Conservation (phyloP, 2,329 filamentous ascomycete genomes). For the Zymoseptoria pseudotritici region DNA sequence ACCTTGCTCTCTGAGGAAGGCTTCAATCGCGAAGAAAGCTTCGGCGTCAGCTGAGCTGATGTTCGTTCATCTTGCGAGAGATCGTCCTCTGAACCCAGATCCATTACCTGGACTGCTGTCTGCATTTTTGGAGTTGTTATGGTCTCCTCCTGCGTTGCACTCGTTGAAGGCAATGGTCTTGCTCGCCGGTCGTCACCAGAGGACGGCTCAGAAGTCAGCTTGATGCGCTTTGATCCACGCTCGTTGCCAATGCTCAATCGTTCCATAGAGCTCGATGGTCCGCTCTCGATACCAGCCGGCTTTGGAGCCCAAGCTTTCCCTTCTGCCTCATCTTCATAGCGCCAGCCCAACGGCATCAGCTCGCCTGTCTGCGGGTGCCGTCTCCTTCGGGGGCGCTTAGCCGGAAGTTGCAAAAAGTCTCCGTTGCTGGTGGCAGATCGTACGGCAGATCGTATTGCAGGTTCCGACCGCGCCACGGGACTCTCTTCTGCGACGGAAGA, state of each 20-base stretch:
- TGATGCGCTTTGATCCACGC: slow-evolving; percentile 14
- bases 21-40: not conserved
- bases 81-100: not conserved
- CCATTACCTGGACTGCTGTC: not conserved
- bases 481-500: not conserved
- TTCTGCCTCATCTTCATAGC: slow-evolving; percentile 17
- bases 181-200: slow-evolving; percentile 8
- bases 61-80: not conserved
- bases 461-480: not conserved
- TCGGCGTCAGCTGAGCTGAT: not conserved
- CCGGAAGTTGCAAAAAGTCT: not conserved
- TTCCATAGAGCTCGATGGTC: slow-evolving; percentile 1
- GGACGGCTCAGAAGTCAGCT: slow-evolving; percentile 11
- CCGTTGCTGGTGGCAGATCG: not conserved
- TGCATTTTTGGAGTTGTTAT: not conserved
- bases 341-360: slow-evolving; percentile 28
- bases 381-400: slow-evolving; percentile 21
- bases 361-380: slow-evolving; percentile 26
- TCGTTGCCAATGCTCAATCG: slow-evolving; percentile 14
- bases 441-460: not conserved
- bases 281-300: not conserved
- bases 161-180: not conserved
- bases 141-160: not conserved
- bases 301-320: slow-evolving; percentile 1
- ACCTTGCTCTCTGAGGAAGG: not conserved